phyloP scores from a whole-genome alignment of 2,329 filamentous ascomycete genomes.

The Boeremia lycopersici region DNA sequence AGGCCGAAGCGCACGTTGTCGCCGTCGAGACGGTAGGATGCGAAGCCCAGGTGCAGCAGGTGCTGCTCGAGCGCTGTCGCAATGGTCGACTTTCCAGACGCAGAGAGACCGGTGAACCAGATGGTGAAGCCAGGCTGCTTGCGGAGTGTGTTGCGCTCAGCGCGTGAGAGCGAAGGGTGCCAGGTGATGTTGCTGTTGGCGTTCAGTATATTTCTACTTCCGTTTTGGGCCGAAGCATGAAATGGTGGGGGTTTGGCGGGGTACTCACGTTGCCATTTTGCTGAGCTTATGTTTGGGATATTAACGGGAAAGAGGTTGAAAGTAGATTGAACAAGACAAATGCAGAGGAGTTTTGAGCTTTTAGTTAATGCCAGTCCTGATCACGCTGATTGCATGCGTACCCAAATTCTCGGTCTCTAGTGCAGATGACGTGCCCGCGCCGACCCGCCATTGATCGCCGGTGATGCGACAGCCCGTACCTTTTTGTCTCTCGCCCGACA shows the following conservation, averaged over 20 bases:
- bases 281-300: not conserved
- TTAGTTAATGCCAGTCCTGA: constrained; percentile 11
- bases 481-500: constrained; percentile 15
- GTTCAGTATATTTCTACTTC: constrained; percentile 7
- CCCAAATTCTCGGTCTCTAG: constrained; percentile 15
- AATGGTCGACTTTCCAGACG: constrained; percentile 96
- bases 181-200: constrained; percentile 81
- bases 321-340: not conserved
- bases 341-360: not conserved
- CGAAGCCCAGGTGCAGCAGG: constrained; percentile 80
- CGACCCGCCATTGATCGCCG: constrained; percentile 13
- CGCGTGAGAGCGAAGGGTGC: constrained; percentile 80
- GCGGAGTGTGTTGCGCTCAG: constrained; percentile 75
- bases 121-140: constrained; percentile 91
- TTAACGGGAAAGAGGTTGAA: not conserved
- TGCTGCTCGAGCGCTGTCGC: constrained; percentile 97
- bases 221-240: not conserved
- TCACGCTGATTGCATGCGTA: constrained; percentile 13
- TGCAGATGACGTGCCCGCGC: constrained; percentile 19
- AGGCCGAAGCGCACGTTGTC: constrained; percentile 98
- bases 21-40: constrained; percentile 92
- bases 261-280: constrained; percentile 46
- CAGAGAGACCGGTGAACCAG: constrained; percentile 97
- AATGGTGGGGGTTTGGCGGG: constrained; percentile 36
- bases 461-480: constrained; percentile 15